Conservation (phyloP, 2,329 filamentous ascomycete species). For the Raffaelea arxii region DNA sequence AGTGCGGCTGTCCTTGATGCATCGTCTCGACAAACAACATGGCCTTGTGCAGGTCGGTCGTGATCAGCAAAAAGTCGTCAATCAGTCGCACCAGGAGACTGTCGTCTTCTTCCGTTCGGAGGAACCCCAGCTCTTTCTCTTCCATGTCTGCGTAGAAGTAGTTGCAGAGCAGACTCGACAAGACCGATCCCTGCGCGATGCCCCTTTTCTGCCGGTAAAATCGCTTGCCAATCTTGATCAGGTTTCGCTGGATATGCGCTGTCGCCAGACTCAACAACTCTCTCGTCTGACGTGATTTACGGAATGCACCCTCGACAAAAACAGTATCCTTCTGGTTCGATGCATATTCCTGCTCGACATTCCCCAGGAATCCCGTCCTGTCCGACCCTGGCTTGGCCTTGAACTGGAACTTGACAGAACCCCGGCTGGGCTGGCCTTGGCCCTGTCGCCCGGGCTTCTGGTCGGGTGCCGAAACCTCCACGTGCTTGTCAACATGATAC, state of each 20-base stretch:
- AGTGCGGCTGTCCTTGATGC: slow-evolving; percentile 67
- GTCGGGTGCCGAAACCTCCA: slow-evolving; percentile 42
- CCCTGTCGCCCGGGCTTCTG: slow-evolving; percentile 25
- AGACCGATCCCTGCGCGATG: slow-evolving; percentile 85
- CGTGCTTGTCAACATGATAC: slow-evolving; percentile 67
- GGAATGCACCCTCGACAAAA: slow-evolving; percentile 62
- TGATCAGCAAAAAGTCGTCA: slow-evolving; percentile 90
- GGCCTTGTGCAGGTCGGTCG: slow-evolving; percentile 56
- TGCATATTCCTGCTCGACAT: slow-evolving; percentile 30
- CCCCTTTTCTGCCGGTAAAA: slow-evolving; percentile 80
- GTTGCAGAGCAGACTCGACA: slow-evolving; percentile 83
- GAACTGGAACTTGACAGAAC: slow-evolving; percentile 36
- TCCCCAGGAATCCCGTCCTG: slow-evolving; percentile 31
- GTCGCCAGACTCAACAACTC: slow-evolving; percentile 60
- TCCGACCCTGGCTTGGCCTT: slow-evolving; percentile 36
- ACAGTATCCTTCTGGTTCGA: slow-evolving; percentile 54
- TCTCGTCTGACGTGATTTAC: slow-evolving; percentile 44
- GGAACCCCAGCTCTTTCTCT: slow-evolving; percentile 55
- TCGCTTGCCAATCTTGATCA: slow-evolving; percentile 81
- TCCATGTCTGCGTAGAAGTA: slow-evolving; percentile 94
- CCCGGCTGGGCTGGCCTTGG: slow-evolving; percentile 8
- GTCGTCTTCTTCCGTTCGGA: slow-evolving; percentile 28
- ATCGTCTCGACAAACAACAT: slow-evolving; percentile 66
- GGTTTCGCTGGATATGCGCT: slow-evolving; percentile 74
- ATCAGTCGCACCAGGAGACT: slow-evolving; percentile 72